Base-by-base conservation (phyloP, 2,329 filamentous ascomycete species). In the Pezicula radicicola region DNA sequence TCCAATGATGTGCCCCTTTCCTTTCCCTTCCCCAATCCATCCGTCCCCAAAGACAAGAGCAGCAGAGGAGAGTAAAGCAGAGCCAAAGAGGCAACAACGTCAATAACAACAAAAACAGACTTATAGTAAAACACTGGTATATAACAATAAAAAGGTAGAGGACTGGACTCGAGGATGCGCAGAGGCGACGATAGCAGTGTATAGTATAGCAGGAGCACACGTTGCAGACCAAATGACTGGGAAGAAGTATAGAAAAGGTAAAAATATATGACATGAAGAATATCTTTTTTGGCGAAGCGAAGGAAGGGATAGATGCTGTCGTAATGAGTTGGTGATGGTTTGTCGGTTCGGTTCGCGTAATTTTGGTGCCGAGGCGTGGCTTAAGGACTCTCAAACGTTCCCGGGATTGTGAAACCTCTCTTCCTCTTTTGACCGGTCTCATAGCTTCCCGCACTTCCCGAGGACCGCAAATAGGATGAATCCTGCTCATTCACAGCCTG, bases 341-440 rank as follows among this genome's bases (percentile, higher is more conserved):
- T n/a, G 42, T 28, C 19, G 27, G 27, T 30, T 27, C 25, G 25
- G n/a, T 27, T 25, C 21, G 27, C 27, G 19, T 16, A 45, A 16
- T 15, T 45, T 4, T 25, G n/a, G 18, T 37, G 36, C 16, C 25
- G 39, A 21, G 42, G 35, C 28, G 27, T 18, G 36, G 16, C 15
- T 44, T 56, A 61, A 42, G 55, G 52, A 50, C 54, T 59, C 42
- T 61, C 60, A 50, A 60, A 64, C 18, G 47, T 30, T 18, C 53
- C 56, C 3, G 62, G 56, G 44, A 65, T 55, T 8, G 60, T 63
- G 43, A 63, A 65, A 46, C 62, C 64, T 40, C 63, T 55, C 51
- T 62, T 66, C 30, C 63, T 54, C 37, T 60, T 64, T 18, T 66
- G 63, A 19, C 55, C 57, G 8, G 56, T 56, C 33, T 64, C 62